Evolutionary conservation across 1,139 yeast species (phyloP), one percentile per base, ranked within the genome.

Genomic region (Diutina mesorugosa): DNA sequence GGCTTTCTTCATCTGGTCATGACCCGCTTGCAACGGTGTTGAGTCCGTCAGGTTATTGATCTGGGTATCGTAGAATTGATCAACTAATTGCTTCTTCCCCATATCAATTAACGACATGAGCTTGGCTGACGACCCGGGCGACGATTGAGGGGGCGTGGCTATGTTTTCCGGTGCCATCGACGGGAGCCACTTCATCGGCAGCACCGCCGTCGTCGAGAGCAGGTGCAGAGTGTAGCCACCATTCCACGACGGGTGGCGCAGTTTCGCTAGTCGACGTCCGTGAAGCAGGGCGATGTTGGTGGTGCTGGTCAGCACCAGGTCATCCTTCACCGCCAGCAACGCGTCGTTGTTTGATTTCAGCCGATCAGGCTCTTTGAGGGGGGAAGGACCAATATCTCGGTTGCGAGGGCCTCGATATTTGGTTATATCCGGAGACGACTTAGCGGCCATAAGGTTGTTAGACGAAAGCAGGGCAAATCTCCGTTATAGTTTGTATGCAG

Each of bases 51-150:
- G 45, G 14, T 50, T 50, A 18, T 50, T 50, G 6, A 50, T 50
- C 53, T 32, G 53, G 29, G 53, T 50, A 32, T 50, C 53, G 35
- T 50, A 50, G 32, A 50, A 50, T 32, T 50, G 53, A 9, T 30
- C 45, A 1, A 50, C 53, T 14, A 50, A 32, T 14, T 50, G 53
- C 45, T 50, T 50, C 16, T 50, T 50, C 26, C 53, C 53, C n/a
- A 50, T 16, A 18, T 50, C 53, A 6, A 21, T 32, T 8, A 50
- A 18, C 21, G 53, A 29, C 45, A 32, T 50, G 10, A 50, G 28
- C 26, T 50, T 50, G 14, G 53, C 30, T 8, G 51, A 30, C 51
- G 30, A 30, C 9, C 51, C 51, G 4, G 35, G 35, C 18, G 21
- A 12, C 35, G 35, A 2, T 35, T 35, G 41, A 5, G 41, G 41